Evolutionary conservation across 129 eudicot genomes (phyloP).

Genomic region (carrot (Daucus carota)): DH1_v3.0 NC_030385.2:43796001-43796500

Average conservation of each 20-base stretch:
- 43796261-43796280: slow-evolving; percentile 11
- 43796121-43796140: no score
- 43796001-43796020: slow-evolving; percentile 4
- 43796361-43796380: not conserved
- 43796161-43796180: no score
- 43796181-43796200: no score
- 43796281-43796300: slow-evolving; percentile 22
- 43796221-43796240: not conserved
- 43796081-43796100: not conserved
- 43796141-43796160: no score
- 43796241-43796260: not conserved
- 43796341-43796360: not conserved
- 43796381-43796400: not conserved
- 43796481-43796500: slow-evolving; percentile 22
- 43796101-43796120: not conserved
- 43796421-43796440: slow-evolving; percentile 17
- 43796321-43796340: slow-evolving; percentile 4
- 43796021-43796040: not conserved
- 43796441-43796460: slow-evolving; percentile 13
- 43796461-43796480: not conserved
- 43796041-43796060: slow-evolving; percentile 5
- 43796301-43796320: slow-evolving; percentile 10
- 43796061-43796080: not conserved
- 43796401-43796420: slow-evolving; percentile 1
- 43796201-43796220: no score